Percentiles rank a stretch among this genome's conserved stretches.
These are phyloP conservation scores for Medicago ruthenica DNA, from an alignment of 306 rosid genomes.

Conservation along the genomic window DNA sequence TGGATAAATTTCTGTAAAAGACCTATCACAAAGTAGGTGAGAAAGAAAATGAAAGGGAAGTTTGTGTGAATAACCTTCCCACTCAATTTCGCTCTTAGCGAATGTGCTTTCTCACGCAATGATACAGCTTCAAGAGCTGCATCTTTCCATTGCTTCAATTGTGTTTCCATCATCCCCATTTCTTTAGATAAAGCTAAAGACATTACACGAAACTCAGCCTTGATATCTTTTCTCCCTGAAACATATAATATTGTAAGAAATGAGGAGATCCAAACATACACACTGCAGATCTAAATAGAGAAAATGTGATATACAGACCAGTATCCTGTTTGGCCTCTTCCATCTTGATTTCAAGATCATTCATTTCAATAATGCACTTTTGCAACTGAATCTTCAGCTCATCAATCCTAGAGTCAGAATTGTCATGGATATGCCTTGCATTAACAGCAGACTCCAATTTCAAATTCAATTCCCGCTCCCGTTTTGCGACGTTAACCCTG, in stretches of 20 bases:
- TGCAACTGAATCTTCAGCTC: slow-evolving; percentile 86
- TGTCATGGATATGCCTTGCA: slow-evolving; percentile 62
- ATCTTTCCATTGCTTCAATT: slow-evolving; percentile 87
- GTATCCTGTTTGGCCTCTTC: slow-evolving; percentile 91
- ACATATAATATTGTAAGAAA: slow-evolving; percentile 45
- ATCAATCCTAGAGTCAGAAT: slow-evolving; percentile 60
- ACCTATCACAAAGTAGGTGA: slow-evolving; percentile 22
- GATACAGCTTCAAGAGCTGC: slow-evolving; percentile 82
- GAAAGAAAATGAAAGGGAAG: slow-evolving; percentile 37
- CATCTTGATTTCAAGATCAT: slow-evolving; percentile 78
- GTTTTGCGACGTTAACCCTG: slow-evolving; percentile 64
- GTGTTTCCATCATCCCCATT: slow-evolving; percentile 96
- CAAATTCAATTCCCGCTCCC: slow-evolving; percentile 78
- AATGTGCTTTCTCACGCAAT: slow-evolving; percentile 72
- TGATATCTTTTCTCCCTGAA: slow-evolving; percentile 92
- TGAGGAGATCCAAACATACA: slow-evolving; percentile 42
- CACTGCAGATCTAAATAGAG: slow-evolving; percentile 36
- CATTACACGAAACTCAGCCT: slow-evolving; percentile 91
- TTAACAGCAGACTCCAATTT: slow-evolving; percentile 72
- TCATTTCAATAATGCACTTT: slow-evolving; percentile 69
- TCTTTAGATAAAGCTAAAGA: slow-evolving; percentile 89
- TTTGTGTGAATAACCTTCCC: slow-evolving; percentile 62
- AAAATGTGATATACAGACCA: slow-evolving; percentile 53
- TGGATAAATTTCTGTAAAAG: slow-evolving; percentile 28
- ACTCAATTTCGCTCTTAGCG: slow-evolving; percentile 59